phyloP scores from a whole-genome alignment of 352 stramenopile genomes.

The Globisporangium okanoganense region DNA sequence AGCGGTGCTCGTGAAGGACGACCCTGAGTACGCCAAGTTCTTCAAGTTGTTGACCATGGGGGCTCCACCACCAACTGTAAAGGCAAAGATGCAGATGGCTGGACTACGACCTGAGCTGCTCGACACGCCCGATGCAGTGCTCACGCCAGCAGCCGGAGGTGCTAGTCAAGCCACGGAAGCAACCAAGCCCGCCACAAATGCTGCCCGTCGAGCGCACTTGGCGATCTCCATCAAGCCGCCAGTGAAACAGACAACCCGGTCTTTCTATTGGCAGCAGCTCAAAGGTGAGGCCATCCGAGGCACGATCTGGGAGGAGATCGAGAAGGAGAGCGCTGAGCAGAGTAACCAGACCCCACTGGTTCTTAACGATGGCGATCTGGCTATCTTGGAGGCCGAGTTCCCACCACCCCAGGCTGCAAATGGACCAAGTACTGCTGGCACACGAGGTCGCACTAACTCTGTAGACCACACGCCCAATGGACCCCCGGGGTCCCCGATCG shows the following conservation, averaged over 20 bases:
- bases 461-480: constrained; percentile 28
- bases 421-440: constrained; percentile 23
- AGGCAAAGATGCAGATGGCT: constrained; percentile 63
- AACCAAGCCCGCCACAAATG: constrained; percentile 11
- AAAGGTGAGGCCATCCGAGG: constrained; percentile 53
- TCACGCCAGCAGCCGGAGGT: constrained; percentile 10
- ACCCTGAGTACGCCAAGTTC: constrained; percentile 67
- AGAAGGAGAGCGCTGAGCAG: constrained; percentile 45
- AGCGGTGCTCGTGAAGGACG: constrained; percentile 53
- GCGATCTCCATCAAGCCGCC: constrained; percentile 60
- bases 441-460: constrained; percentile 35
- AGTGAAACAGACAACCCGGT: constrained; percentile 50
- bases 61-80: constrained; percentile 47
- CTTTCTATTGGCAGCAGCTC: constrained; percentile 79
- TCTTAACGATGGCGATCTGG: constrained; percentile 45
- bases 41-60: constrained; percentile 70
- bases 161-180: constrained; percentile 2
- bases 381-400: constrained; percentile 56
- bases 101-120: constrained; percentile 55
- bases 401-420: constrained; percentile 44
- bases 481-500: constrained; percentile 36
- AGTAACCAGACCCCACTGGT: constrained; percentile 52
- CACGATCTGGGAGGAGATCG: constrained; percentile 79
- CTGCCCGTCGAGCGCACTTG: constrained; percentile 40
- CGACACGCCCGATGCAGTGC: constrained; percentile 10